Evolutionary conservation across 805 yeast species (phyloP).

Genomic region (Pichia manshurica): DNA sequence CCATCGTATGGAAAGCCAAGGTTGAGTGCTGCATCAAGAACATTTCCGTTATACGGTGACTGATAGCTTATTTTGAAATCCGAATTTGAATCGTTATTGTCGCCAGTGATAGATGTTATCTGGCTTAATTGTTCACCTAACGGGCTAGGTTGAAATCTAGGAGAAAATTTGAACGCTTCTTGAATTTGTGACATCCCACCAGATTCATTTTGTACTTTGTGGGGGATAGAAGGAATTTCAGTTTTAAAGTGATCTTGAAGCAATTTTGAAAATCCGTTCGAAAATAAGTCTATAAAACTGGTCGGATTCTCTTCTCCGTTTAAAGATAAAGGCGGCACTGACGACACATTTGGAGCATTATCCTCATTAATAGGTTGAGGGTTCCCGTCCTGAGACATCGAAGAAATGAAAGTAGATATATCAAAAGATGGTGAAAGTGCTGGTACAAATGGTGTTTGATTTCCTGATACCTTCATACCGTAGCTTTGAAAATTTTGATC

Average conservation of each 20-base stretch:
- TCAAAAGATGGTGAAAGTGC: constrained; percentile 1
- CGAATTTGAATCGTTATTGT: not conserved
- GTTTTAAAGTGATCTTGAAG: constrained; percentile 21
- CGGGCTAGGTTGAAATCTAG: constrained; percentile 3
- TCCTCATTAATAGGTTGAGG: not conserved
- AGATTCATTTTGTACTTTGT: not conserved
- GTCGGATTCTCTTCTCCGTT: constrained; percentile 9
- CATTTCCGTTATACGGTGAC: not conserved
- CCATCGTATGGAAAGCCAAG: not conserved
- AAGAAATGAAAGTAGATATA: not conserved
- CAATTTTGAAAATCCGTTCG: constrained; percentile 22
- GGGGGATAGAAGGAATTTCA: not conserved
- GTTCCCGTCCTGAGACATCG: not conserved
- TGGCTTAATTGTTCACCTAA: not conserved
- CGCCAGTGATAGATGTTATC: not conserved
- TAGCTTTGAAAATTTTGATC: too few species aligned
- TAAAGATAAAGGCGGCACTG: constrained; percentile 8
- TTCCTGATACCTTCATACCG: too few species aligned
- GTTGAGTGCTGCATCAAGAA: too few species aligned
- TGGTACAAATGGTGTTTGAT: not conserved
- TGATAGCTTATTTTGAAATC: not conserved
- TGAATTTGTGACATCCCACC: constrained; percentile 10
- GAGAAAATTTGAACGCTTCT: constrained; percentile 15
- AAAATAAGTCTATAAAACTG: constrained; percentile 19
- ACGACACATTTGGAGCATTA: not conserved